Percentiles rank a stretch among this genome's conserved stretches.
Conservation (phyloP, 257 asterid species). For the Leptodermis oblonga region DNA sequence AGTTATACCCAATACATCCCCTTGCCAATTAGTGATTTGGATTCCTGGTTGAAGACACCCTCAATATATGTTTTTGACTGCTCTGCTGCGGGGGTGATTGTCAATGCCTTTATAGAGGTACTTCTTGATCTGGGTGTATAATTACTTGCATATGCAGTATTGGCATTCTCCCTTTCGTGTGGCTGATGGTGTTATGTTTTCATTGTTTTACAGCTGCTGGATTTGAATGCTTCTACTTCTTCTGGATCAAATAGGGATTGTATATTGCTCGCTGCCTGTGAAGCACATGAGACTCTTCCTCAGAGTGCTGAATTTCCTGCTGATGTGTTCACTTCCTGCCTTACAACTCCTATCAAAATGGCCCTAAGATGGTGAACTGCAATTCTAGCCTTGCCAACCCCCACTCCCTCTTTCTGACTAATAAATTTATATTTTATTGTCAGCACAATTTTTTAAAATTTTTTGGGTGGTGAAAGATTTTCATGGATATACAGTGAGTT, state of each 20-base stretch:
- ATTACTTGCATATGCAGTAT: not conserved
- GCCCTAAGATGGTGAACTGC: conserved; percentile 83
- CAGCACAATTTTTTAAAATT: not conserved
- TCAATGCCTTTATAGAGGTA: conserved; percentile 86
- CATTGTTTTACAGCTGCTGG: conserved; percentile 65
- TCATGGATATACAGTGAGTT: not conserved
- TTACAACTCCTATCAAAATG: conserved; percentile 95
- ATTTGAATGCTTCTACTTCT: conserved; percentile 59
- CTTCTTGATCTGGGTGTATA: not conserved
- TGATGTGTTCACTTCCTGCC: conserved; percentile 95
- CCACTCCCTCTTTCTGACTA: conserved; percentile 1
- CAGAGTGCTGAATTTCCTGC: conserved; percentile 98
- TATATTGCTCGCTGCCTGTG: conserved; percentile 94
- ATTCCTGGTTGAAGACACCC: conserved; percentile 96
- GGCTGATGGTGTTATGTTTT: not conserved
- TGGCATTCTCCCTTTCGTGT: not conserved
- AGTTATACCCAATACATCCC: conserved; percentile 98
- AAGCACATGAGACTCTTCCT: conserved; percentile 81
- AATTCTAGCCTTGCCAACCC: conserved; percentile 10
- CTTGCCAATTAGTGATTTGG: conserved; percentile 79
- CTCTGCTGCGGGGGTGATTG: conserved; percentile 97
- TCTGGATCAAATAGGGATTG: conserved; percentile 49
- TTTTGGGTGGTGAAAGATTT: not conserved
- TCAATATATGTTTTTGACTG: conserved; percentile 97
- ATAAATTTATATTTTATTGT: not conserved